Base-by-base conservation (phyloP, 129 eudicot genomes). In the Silybum marianum region DNA sequence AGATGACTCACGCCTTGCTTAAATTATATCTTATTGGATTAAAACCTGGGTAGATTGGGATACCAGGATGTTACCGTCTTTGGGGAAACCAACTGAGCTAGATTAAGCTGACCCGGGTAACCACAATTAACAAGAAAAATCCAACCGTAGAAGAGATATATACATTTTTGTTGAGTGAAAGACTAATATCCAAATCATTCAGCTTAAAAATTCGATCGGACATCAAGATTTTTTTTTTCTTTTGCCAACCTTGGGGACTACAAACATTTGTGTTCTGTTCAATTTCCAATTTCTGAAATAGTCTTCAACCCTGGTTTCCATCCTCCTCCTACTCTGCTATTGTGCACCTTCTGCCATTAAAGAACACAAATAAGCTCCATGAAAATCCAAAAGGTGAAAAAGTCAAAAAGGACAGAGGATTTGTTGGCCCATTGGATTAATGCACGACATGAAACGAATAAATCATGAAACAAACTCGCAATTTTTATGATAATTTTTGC, bases 231-330 rank as follows among this genome's bases (percentile, higher is more conserved):
- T n/a, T n/a, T n/a, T n/a, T n/a, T n/a, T n/a, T n/a, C n/a, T n/a
- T n/a, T n/a, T 48, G 60, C 60, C 2, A 48, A 48, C n/a, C 60
- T 48, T 4, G 16, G 51, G 12, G 51, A 13, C 19, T 48, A 48
- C 60, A 48, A 13, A 48, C 19, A 48, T 48, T 48, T 14, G 60
- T 48, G 19, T 3, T 48, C 2, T 48, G 16, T 46, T 82, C 80
- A 76, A 67, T 46, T 83, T 77, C 84, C 87, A 80, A 86, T 67
- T 62, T 88, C 91, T 76, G 91, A 85, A 80, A 88, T 88, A 51
- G 86, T 88, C 82, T 88, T 84, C 63, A 88, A 86, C 73, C 87
- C 89, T 81, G 91, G 91, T 48, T 80, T 85, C 91, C 91, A 88
- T 42, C 75, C 88, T 67, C 88, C 81, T 48, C 60, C 60, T 48